Base-by-base conservation (phyloP, 2,329 filamentous ascomycete species). In the Aureobasidium sp. region DNA sequence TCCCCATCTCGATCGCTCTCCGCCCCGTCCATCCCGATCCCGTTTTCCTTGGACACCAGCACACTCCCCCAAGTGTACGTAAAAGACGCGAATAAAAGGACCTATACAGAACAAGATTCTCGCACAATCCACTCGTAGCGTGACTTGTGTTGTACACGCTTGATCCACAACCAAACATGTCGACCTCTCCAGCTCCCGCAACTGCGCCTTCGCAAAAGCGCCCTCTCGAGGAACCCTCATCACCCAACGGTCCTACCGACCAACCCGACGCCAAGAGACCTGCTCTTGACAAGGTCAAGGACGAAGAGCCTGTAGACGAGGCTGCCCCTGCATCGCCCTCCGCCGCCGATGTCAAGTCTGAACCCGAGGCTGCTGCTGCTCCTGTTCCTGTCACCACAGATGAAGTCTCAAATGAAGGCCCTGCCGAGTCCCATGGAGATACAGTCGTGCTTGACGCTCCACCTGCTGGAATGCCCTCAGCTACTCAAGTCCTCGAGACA, bases 181-280 rank as follows among this genome's bases (percentile, higher is more conserved):
- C 64, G 35, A 52, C 64, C 9, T 65, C 64, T 37, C 64, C 64
- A 19, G 48, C 22, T 39, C 59, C 61, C 22, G 35, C 62, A 15
- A 57, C 64, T 37, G 64, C 64, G n/a, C 64, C 61, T 39, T 65
- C 64, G 45, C 85, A 90, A 72, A 99, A 99, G 84, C 91, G 94
- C 72, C 94, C 94, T 64, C 85, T 99, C 67, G 94, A 99, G 81
- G 94, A 97, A 73, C 89, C 93, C 12, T 97, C 94, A 19, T 99
- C 94, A 11, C 94, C 94, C 39, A 96, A 91, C 35, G 89, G 89
- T 65, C 88, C 89, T 42, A 91, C 85, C 73, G 94, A 97, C 70
- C 92, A 97, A 74, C 94, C 95, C 60, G 94, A 99, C 69, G 94
- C 94, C 65, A 99, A 99, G 80, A 90, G 94, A 68, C 94, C 91